phyloP scores from a whole-genome alignment of 768 basidiomycete species.

The Termitomyces sp. region DNA sequence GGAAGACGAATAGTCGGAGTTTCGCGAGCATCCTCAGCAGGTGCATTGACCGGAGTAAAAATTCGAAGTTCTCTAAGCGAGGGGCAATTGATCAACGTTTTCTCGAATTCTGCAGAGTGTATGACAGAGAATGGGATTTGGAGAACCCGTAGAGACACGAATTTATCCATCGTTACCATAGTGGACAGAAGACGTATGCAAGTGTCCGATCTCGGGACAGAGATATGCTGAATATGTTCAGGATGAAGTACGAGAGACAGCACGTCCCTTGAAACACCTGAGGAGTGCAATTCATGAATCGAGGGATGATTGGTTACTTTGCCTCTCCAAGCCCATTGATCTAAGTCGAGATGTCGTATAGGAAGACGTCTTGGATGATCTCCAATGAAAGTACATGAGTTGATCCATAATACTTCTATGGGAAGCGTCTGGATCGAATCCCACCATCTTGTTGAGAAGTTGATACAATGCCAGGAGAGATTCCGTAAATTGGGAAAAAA shows the following conservation, averaged over 20 bases:
- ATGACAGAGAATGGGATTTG: conserved; percentile 25
- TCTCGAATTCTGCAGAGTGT: conserved; percentile 19
- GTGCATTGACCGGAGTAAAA: conserved; percentile 25
- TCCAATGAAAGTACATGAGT: conserved; percentile 24
- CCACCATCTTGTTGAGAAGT: conserved; percentile 31
- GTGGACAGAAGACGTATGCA: conserved; percentile 24
- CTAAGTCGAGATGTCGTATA: conserved; percentile 27
- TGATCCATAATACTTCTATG: conserved; percentile 29
- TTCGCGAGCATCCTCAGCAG: conserved; percentile 15
- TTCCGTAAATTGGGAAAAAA: conserved; percentile 28
- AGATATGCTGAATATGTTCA: conserved; percentile 24
- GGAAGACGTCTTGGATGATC: conserved; percentile 7
- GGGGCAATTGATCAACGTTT: conserved; percentile 26
- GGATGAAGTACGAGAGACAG: conserved; percentile 26
- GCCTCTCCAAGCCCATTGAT: conserved; percentile 37
- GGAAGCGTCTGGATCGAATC: conserved; percentile 22
- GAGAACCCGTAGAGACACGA: conserved; percentile 18
- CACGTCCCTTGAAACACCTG: conserved; percentile 24
- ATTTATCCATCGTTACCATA: conserved; percentile 15
- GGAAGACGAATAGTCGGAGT: conserved; percentile 13
- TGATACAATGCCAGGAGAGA: conserved; percentile 34
- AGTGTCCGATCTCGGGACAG: conserved; percentile 30
- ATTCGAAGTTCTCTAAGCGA: conserved; percentile 26
- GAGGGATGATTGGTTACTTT: conserved; percentile 29
- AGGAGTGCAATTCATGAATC: conserved; percentile 26